Evolutionary conservation across 2,329 filamentous ascomycete species (phyloP).

Genomic region (Exophiala sp.): DNA sequence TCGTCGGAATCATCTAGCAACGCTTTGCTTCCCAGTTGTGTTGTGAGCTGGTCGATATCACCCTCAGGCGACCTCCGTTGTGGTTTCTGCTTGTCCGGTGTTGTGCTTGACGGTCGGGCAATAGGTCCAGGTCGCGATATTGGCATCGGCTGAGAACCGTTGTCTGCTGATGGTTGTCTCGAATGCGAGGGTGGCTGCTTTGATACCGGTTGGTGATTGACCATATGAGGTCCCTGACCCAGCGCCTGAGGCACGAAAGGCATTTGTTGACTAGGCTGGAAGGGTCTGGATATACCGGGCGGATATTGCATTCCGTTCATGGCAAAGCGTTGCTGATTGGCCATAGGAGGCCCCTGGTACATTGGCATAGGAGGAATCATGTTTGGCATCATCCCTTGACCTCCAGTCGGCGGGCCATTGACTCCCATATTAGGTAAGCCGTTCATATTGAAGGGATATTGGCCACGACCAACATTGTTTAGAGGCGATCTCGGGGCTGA

Average conservation of each 20-base stretch:
- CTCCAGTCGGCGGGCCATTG: slow-evolving; percentile 54
- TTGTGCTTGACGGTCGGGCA: slow-evolving; percentile 74
- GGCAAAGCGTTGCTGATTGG: slow-evolving; percentile 52
- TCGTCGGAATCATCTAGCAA: slow-evolving; percentile 73
- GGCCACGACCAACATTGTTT: slow-evolving; percentile 60
- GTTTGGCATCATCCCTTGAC: slow-evolving; percentile 53
- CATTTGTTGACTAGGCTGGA: slow-evolving; percentile 53
- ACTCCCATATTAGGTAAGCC: slow-evolving; percentile 56
- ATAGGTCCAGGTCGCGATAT: slow-evolving; percentile 84
- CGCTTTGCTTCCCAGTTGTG: slow-evolving; percentile 86
- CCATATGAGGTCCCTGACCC: slow-evolving; percentile 30
- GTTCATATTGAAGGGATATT: slow-evolving; percentile 49
- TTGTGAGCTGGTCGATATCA: slow-evolving; percentile 68
- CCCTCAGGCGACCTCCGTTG: slow-evolving; percentile 44
- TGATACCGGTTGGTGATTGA: slow-evolving; percentile 33
- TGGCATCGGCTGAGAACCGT: slow-evolving; percentile 66
- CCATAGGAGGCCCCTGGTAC: slow-evolving; percentile 49
- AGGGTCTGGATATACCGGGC: slow-evolving; percentile 61
- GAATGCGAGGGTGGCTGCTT: slow-evolving; percentile 59
- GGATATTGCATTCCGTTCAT: slow-evolving; percentile 53
- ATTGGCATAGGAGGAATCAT: slow-evolving; percentile 54
- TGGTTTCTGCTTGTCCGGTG: slow-evolving; percentile 48
- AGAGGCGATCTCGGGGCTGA: slow-evolving; percentile 62
- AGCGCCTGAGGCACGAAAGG: slow-evolving; percentile 44
- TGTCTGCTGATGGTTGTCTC: slow-evolving; percentile 67